A percentile compares a stretch with the other conserved stretches of the same genome.
These are phyloP conservation scores for Trypanosoma scelopori DNA, from an alignment of 208 protist genomes.

Conservation along the genomic window DNA sequence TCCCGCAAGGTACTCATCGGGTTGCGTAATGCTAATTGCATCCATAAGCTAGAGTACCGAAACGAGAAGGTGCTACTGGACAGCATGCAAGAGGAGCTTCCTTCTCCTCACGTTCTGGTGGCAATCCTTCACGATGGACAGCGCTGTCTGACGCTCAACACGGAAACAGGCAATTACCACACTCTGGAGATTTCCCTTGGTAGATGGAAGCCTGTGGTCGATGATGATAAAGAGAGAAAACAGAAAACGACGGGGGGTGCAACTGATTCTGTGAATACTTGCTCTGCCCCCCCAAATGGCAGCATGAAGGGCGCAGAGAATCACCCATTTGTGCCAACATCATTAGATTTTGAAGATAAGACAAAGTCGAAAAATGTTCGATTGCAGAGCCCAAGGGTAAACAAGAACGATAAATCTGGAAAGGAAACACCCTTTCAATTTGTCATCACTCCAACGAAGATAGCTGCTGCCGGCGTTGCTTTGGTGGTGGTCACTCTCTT, in stretches of 20 bases:
- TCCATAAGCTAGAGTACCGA: conserved; percentile 40
- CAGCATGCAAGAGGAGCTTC: conserved; percentile 25
- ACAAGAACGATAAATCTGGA: not conserved
- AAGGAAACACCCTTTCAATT: not conserved
- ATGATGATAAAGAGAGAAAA: not conserved
- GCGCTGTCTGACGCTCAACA: conserved; percentile 17
- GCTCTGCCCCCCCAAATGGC: not conserved
- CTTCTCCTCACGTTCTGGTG: conserved; percentile 2
- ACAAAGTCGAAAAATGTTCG: not conserved
- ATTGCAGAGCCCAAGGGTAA: no score
- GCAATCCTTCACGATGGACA: conserved; percentile 23
- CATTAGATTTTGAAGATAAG: no score
- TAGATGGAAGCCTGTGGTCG: not conserved
- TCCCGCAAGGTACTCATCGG: conserved; percentile 36
- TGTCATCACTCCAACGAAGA: not conserved
- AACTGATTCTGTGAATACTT: not conserved
- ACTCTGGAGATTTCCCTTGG: conserved; percentile 14
- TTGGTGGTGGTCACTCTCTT: not conserved
- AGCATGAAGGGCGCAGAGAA: not conserved
- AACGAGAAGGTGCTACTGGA: conserved; percentile 25
- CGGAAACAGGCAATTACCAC: conserved; percentile 9
- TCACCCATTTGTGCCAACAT: no score
- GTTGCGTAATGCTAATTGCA: conserved; percentile 4
- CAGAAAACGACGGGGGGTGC: not conserved
- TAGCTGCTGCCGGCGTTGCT: conserved; percentile 1